These are phyloP conservation scores for Dichomitus squalens DNA, from an alignment of 1,284 basidiomycete species.

Conservation along the genomic window DNA sequence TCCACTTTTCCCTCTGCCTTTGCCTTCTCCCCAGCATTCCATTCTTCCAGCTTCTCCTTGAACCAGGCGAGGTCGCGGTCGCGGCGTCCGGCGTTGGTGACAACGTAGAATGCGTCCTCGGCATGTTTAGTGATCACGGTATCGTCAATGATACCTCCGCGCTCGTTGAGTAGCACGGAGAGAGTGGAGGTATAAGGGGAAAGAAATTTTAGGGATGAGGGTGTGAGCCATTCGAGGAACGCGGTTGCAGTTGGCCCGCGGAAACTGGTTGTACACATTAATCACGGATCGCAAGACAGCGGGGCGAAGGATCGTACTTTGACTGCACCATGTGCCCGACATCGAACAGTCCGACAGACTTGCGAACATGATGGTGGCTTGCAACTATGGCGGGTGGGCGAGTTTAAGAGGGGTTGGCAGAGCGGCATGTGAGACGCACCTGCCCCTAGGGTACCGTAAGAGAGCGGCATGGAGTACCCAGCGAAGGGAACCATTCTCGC, in stretches of 20 bases:
- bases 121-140: constrained; percentile 85
- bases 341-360: constrained; percentile 89
- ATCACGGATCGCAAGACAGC: background rate
- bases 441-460: constrained; percentile 84
- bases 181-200: constrained; percentile 76
- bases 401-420: background rate
- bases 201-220: constrained; percentile 76
- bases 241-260: constrained; percentile 71
- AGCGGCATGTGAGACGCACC: constrained; percentile 44
- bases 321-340: constrained; percentile 98
- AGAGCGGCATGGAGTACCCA: constrained; percentile 93
- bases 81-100: constrained; percentile 93
- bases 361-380: constrained; percentile 91
- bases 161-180: constrained; percentile 86
- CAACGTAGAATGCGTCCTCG: constrained; percentile 86
- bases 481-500: constrained; percentile 98
- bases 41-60: constrained; percentile 63
- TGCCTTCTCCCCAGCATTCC: constrained; percentile 64
- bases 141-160: constrained; percentile 96
- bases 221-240: constrained; percentile 87
- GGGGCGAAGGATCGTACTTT: constrained; percentile 47
- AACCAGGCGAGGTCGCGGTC: constrained; percentile 86
- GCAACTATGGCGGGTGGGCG: constrained; percentile 58
- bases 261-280: constrained; percentile 50
- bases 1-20: constrained; percentile 65